These are phyloP conservation scores for Rhizoctonia solani DNA, from an alignment of 1,284 basidiomycete genomes.

Conservation along the genomic window DNA sequence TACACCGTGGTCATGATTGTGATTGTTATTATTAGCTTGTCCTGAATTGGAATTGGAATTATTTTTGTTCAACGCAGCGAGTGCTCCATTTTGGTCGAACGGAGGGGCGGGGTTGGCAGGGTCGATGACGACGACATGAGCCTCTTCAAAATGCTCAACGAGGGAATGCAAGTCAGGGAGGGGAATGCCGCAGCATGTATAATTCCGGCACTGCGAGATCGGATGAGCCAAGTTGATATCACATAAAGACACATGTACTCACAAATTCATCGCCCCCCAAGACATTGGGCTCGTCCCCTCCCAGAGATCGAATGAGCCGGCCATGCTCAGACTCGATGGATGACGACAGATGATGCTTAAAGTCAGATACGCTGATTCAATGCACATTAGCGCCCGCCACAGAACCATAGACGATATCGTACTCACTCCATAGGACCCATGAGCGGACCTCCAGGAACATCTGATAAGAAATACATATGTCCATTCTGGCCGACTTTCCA, in stretches of 20 bases:
- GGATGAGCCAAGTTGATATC: not conserved
- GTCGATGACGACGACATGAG: conserved; percentile 75
- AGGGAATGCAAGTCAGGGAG: conserved; percentile 82
- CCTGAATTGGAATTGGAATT: conserved; percentile 16
- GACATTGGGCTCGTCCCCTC: conserved; percentile 48
- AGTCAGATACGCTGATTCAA: conserved; percentile 35
- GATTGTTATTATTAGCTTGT: conserved; percentile 10
- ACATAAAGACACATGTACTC: conserved; percentile 5
- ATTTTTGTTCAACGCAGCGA: conserved; percentile 45
- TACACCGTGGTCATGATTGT: conserved; percentile 29
- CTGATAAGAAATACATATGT: conserved; percentile 29
- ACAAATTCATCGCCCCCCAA: conserved; percentile 43
- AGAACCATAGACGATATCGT: not conserved
- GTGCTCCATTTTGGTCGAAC: conserved; percentile 39
- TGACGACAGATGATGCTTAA: conserved; percentile 39
- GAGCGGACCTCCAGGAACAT: conserved; percentile 17
- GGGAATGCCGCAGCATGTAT: conserved; percentile 79
- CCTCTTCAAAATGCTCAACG: conserved; percentile 84
- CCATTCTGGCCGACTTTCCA: conserved; percentile 23
- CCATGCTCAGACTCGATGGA: conserved; percentile 37
- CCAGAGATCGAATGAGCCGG: conserved; percentile 44
- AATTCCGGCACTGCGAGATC: conserved; percentile 67
- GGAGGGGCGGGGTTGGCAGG: conserved; percentile 50
- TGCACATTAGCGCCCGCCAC: conserved; percentile 21
- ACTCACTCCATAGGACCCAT: conserved; percentile 33